Evolutionary conservation across 495 filamentous ascomycete species (phyloP), one percentile per base, ranked within the genome.

Genomic region (Penicillium turbatum): DNA sequence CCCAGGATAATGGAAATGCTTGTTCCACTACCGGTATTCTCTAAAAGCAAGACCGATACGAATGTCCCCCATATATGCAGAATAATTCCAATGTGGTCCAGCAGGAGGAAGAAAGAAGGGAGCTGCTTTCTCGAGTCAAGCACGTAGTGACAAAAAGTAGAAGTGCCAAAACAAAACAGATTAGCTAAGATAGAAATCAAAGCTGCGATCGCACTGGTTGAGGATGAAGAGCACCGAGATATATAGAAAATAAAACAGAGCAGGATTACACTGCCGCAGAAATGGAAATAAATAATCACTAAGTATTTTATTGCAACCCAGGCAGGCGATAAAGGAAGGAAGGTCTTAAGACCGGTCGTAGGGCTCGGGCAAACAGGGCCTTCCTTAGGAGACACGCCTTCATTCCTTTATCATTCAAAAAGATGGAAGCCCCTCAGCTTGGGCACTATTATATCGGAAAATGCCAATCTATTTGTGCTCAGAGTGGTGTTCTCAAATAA

Each of bases 1-100:
- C 39, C 39, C 39, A 42, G n/a, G n/a, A n/a, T n/a, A n/a, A n/a
- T n/a, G n/a, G n/a, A n/a, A n/a, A n/a, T n/a, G n/a, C n/a, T n/a
- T n/a, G n/a, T 44, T 13, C 41, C 41, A 16, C 41, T 44, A 44
- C 41, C 24, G 16, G 41, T 31, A 44, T n/a, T 16, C 4, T 44
- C 41, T 30, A 30, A 31, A 9, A 44, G 41, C 41, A 44, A 44
- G 13, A 44, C 41, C 41, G 41, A 44, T 44, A 44, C 41, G 15
- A 26, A 44, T n/a, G 41, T 15, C 26, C 39, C 39, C 17, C 39
- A 42, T 42, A 42, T 42, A 9, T 5, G 39, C 9, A 42, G 39
- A 26, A 42, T 27, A 39, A 39, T 39, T 39, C 9, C 36, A 17
- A 39, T 39, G 9, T 39, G 36, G 36, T 39, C 36, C 36, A 39